A percentile compares a stretch with the other conserved stretches of the same genome.
phyloP scores from a whole-genome alignment of 2,329 filamentous ascomycete genomes.

The Cercospora sesami region DNA sequence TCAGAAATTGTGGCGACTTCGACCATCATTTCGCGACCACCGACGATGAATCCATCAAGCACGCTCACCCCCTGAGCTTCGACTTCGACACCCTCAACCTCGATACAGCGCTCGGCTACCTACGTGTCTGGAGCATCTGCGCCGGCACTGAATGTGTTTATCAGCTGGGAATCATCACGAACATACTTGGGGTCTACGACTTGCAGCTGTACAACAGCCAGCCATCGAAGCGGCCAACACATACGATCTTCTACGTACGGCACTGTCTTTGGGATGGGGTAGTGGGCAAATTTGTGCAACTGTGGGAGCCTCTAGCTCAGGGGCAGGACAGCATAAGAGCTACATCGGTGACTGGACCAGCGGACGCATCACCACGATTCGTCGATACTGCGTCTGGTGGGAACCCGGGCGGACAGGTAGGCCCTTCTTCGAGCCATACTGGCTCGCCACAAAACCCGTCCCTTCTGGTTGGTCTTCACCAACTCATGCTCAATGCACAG shows the following conservation, averaged over 20 bases:
- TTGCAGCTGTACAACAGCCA: not conserved
- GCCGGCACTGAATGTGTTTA: not conserved
- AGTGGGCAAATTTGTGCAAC: not conserved
- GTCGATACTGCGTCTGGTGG: not conserved
- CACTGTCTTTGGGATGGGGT: not conserved
- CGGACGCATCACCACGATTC: not conserved
- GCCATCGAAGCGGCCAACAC: not conserved
- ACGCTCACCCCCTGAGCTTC: not conserved
- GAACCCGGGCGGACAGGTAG: too few species aligned
- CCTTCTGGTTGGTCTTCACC: too few species aligned
- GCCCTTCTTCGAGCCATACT: too few species aligned
- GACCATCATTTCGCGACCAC: not conserved
- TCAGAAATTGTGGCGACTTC: not conserved
- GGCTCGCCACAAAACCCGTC: too few species aligned
- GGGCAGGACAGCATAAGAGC: not conserved
- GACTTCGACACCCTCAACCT: not conserved
- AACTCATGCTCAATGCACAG: too few species aligned
- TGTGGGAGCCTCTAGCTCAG: not conserved
- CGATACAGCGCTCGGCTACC: not conserved
- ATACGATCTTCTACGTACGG: not conserved
- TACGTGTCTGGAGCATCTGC: not conserved
- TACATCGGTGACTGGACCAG: not conserved
- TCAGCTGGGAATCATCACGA: not conserved
- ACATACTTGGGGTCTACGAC: not conserved
- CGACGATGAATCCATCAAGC: not conserved